A percentile compares a stretch with the other conserved stretches of the same genome.
Evolutionary conservation across 192 early-diverging fungal genomes (phyloP).

Genomic region (Chytriomyces sp.): DNA sequence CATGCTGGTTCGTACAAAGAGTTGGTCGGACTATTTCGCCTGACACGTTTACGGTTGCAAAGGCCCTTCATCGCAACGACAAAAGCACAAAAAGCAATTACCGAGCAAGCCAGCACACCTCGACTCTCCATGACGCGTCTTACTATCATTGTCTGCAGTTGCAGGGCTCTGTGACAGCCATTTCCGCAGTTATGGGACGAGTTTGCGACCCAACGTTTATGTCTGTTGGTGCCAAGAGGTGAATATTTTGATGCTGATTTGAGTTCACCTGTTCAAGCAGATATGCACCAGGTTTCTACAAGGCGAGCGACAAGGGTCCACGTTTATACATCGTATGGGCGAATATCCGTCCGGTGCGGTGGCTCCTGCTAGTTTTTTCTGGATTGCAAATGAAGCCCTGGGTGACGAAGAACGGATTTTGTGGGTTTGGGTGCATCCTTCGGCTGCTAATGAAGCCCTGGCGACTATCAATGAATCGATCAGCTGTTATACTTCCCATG

Average conservation of each 20-base stretch:
- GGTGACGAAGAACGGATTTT: slow-evolving; percentile 41
- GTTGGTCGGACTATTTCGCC: too few species aligned
- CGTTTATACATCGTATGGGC: slow-evolving; percentile 53
- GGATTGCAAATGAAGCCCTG: slow-evolving; percentile 58
- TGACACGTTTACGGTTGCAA: too few species aligned
- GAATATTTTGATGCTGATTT: too few species aligned
- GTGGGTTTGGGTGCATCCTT: slow-evolving; percentile 85
- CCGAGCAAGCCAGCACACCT: slow-evolving; percentile 73
- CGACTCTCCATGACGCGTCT: slow-evolving; percentile 83
- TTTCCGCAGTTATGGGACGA: slow-evolving; percentile 53
- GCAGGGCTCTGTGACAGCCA: slow-evolving; percentile 56
- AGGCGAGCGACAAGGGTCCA: slow-evolving; percentile 62
- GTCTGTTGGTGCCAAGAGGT: slow-evolving; percentile 32
- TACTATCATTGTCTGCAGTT: slow-evolving; percentile 77
- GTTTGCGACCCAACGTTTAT: slow-evolving; percentile 65
- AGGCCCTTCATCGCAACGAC: slow-evolving; percentile 84
- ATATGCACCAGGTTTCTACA: slow-evolving; percentile 59
- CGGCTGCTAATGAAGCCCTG: slow-evolving; percentile 54
- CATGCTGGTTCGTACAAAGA: slow-evolving; percentile 63
- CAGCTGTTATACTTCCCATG: neutral
- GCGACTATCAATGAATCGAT: slow-evolving; percentile 21
- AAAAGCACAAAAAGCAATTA: slow-evolving; percentile 78
- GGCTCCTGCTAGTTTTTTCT: slow-evolving; percentile 75
- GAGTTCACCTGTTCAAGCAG: too few species aligned
- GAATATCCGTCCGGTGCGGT: slow-evolving; percentile 65